These are phyloP conservation scores for Fusarium chuoi DNA, from an alignment of 2,329 filamentous ascomycete species.

Conservation along the genomic window DNA sequence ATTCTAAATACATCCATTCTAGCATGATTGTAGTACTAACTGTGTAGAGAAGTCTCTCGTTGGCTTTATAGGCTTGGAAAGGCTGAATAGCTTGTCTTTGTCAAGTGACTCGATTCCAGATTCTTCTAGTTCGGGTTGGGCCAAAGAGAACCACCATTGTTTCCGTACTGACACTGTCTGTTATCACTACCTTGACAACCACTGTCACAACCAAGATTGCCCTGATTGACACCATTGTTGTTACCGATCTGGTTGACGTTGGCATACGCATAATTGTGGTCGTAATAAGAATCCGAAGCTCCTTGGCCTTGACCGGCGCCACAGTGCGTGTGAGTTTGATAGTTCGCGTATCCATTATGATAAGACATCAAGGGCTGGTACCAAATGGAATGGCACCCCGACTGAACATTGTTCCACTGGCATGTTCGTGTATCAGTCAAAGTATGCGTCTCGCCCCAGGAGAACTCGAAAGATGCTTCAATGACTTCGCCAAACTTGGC, in stretches of 20 bases:
- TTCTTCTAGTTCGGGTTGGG: background rate
- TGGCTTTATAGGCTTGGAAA: background rate
- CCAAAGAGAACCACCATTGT: background rate
- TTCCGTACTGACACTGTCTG: background rate
- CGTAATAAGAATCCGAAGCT: background rate
- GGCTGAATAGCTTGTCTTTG: background rate
- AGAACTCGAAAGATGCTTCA: background rate
- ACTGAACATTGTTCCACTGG: background rate
- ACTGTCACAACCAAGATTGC: background rate
- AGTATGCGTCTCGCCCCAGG: background rate
- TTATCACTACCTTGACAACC: background rate
- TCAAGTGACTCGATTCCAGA: background rate
- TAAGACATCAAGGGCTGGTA: background rate
- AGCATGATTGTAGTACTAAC: too few relatives aligned
- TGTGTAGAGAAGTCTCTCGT: rapidly evolving
- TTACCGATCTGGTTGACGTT: background rate
- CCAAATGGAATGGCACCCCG: background rate
- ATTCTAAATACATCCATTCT: rapidly evolving
- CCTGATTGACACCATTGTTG: background rate
- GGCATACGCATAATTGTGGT: background rate
- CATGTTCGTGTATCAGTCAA: background rate
- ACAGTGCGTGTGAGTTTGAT: background rate
- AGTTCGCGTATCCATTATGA: background rate
- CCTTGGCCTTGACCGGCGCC: background rate
- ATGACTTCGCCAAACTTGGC: background rate